These are phyloP conservation scores for Penicillium sp. DNA, from an alignment of 2,329 filamentous ascomycete species.

Conservation along the genomic window DNA sequence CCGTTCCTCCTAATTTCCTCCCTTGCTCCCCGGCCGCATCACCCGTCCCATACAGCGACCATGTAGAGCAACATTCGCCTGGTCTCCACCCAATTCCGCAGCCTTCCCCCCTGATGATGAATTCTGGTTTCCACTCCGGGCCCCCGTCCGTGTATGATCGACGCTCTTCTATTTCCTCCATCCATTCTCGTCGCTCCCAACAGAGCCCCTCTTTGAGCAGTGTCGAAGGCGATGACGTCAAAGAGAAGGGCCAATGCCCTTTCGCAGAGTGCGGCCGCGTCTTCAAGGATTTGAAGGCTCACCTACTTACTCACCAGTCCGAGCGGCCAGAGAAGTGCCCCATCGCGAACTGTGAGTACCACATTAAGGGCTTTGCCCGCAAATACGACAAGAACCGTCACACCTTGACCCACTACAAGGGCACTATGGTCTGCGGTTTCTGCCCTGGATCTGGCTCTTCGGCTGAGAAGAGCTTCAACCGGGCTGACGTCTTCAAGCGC, in stretches of 20 bases:
- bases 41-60: slow-evolving; percentile 33
- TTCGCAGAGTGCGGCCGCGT: slow-evolving; percentile 80
- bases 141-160: slow-evolving; percentile 50
- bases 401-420: slow-evolving; percentile 93
- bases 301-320: slow-evolving; percentile 90
- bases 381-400: slow-evolving; percentile 98
- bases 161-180: slow-evolving; percentile 69
- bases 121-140: slow-evolving; percentile 57
- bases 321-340: slow-evolving; percentile 94
- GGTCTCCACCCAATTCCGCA: slow-evolving; percentile 23
- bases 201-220: slow-evolving; percentile 61
- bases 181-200: slow-evolving; percentile 64
- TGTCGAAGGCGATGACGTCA: slow-evolving; percentile 60
- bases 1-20: slow-evolving; percentile 29
- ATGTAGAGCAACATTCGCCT: slow-evolving; percentile 30
- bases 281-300: slow-evolving; percentile 90
- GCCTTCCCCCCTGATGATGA: slow-evolving; percentile 66
- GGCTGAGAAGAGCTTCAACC: slow-evolving; percentile 92
- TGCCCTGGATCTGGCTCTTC: slow-evolving; percentile 86
- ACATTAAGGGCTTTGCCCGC: slow-evolving; percentile 86
- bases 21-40: slow-evolving; percentile 40
- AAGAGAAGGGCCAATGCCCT: slow-evolving; percentile 71
- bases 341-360: slow-evolving; percentile 87
- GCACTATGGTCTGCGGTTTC: slow-evolving; percentile 95
- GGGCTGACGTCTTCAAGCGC: slow-evolving; percentile 93